Conservation (phyloP, 805 yeast species). For the Barnettozyma salicaria region DNA sequence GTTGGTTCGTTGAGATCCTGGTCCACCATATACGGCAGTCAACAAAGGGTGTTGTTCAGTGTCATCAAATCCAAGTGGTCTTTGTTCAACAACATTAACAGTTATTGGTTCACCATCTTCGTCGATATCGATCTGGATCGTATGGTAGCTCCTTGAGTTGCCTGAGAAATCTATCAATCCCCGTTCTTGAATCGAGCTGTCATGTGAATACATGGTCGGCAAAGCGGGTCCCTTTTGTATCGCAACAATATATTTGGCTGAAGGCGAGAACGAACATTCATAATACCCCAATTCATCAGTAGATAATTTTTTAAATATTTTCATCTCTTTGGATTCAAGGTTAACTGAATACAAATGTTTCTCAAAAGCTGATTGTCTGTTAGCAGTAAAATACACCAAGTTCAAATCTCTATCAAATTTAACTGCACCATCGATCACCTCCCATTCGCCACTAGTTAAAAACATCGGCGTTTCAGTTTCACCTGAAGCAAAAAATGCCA, state of each 20-base stretch:
- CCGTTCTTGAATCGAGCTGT: conserved; percentile 8
- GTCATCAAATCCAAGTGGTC: conserved; percentile 51
- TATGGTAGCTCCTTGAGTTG: conserved; percentile 17
- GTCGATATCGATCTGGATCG: conserved; percentile 18
- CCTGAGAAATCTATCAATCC: conserved; percentile 18
- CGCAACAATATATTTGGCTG: conserved; percentile 46
- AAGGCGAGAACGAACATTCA: conserved; percentile 47
- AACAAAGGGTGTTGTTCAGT: conserved; percentile 51
- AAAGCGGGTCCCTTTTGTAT: conserved; percentile 24
- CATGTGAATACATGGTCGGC: conserved; percentile 15
- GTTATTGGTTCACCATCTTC: conserved; percentile 20
- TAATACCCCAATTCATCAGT: conserved; percentile 39
- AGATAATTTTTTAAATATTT: conserved; percentile 24
- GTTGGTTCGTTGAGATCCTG: conserved; percentile 61
- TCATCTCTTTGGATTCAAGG: conserved; percentile 26
- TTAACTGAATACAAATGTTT: conserved; percentile 53
- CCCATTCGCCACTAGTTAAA: conserved; percentile 45
- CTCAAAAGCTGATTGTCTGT: conserved; percentile 43
- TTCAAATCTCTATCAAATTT: conserved; percentile 43
- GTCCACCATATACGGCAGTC: conserved; percentile 74
- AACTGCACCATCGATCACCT: conserved; percentile 38
- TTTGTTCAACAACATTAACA: conserved; percentile 53
- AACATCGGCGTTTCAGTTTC: conserved; percentile 35
- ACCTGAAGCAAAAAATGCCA: conserved; percentile 52
- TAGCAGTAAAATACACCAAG: conserved; percentile 50